Conservation (phyloP, 2,329 filamentous ascomycete genomes). For the Colletotrichum viniferum region DNA sequence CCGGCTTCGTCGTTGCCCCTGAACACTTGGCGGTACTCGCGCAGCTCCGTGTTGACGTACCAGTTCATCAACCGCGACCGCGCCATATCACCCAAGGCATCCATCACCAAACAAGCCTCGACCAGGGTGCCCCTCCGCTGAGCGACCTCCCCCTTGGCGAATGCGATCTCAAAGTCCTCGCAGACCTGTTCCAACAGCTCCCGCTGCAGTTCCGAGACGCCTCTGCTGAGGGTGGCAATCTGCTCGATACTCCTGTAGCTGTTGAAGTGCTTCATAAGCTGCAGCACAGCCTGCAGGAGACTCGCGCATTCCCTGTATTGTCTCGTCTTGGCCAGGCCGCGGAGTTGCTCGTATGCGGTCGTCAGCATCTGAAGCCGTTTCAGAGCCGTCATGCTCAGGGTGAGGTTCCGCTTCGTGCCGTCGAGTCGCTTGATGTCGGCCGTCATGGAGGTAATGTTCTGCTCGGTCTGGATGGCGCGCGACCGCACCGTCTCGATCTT, state of each 20-base stretch:
- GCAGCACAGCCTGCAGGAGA: slow-evolving; percentile 90
- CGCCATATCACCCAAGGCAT: slow-evolving; percentile 89
- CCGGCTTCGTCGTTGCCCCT: slow-evolving; percentile 96
- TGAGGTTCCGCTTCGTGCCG: slow-evolving; percentile 94
- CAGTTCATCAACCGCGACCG: slow-evolving; percentile 84
- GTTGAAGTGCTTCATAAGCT: slow-evolving; percentile 98
- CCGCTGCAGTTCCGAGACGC: slow-evolving; percentile 90
- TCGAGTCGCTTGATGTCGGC: slow-evolving; percentile 98
- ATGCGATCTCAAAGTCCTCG: slow-evolving; percentile 96
- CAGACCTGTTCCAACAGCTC: slow-evolving; percentile 97
- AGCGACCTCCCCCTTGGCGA: slow-evolving; percentile 84
- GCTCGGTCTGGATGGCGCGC: slow-evolving; percentile 89
- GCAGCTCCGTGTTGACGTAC: slow-evolving; percentile 97
- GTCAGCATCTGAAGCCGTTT: slow-evolving; percentile 98
- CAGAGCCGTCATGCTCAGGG: slow-evolving; percentile 94
- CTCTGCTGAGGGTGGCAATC: slow-evolving; percentile 90
- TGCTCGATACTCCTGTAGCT: slow-evolving; percentile 97
- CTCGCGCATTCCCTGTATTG: slow-evolving; percentile 97
- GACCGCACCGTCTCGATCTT: slow-evolving; percentile 94
- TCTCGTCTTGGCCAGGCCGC: slow-evolving; percentile 79
- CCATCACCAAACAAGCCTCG: slow-evolving; percentile 92
- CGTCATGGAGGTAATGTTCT: slow-evolving; percentile 97
- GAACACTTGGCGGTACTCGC: slow-evolving; percentile 96
- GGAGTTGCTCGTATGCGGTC: slow-evolving; percentile 96
- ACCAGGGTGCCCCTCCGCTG: slow-evolving; percentile 72